Conservation (phyloP, 2,329 filamentous ascomycete species). For the Colletotrichum sp. region DNA sequence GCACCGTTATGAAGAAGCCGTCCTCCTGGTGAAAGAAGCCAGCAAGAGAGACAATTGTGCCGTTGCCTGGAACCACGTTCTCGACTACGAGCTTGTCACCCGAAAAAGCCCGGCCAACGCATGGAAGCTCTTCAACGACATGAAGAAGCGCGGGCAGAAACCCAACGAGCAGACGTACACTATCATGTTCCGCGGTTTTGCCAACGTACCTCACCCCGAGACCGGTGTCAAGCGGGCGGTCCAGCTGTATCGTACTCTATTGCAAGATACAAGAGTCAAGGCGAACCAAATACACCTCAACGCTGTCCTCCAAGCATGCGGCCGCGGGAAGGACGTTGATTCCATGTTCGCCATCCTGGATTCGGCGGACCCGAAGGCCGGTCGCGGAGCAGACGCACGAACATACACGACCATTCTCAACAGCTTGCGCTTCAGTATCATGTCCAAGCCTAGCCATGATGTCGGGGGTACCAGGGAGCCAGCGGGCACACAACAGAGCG, state of each 20-base stretch:
- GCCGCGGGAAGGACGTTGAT: conserved; percentile 76
- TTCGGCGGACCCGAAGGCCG: conserved; percentile 66
- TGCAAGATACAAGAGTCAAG: conserved; percentile 61
- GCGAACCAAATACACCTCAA: conserved; percentile 87
- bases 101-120: conserved; percentile 64
- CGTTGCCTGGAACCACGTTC: conserved; percentile 88
- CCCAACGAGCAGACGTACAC: conserved; percentile 87
- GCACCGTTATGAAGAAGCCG: conserved; percentile 69
- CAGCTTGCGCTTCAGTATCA: conserved; percentile 63
- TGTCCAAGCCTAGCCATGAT: conserved; percentile 32
- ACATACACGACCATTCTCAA: conserved; percentile 89
- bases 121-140: conserved; percentile 91
- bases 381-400: conserved; percentile 65
- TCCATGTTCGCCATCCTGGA: conserved; percentile 78
- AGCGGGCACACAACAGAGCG: neutral
- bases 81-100: conserved; percentile 71
- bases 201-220: conserved; percentile 61
- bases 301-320: conserved; percentile 83
- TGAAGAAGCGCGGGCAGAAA: conserved; percentile 89
- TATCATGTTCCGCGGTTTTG: conserved; percentile 78
- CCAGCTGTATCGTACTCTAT: conserved; percentile 79
- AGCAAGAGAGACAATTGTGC: conserved; percentile 68
- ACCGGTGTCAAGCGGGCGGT: conserved; percentile 72
- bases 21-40: conserved; percentile 71
- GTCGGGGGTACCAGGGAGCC: conserved; percentile 21